Evolutionary conservation across 305 asterid species (phyloP), one percentile per base, ranked within the genome.

Genomic region (Stenogyne calaminthoides): DNA sequence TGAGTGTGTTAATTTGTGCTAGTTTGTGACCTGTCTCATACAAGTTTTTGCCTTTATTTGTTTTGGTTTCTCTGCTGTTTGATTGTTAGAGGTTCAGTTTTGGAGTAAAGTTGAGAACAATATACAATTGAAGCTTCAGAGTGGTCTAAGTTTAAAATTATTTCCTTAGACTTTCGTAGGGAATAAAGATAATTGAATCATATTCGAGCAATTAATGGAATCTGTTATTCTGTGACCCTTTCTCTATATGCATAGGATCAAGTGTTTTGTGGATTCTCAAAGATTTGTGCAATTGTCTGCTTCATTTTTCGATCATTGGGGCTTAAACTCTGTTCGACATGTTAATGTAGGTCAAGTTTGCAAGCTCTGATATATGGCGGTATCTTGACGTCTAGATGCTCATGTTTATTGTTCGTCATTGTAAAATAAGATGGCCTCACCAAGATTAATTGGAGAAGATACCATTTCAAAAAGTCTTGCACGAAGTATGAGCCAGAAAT

Each of bases 401-500:
- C 36, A 8, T 51, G 68, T 49, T 49, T 39, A 3, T 56, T 27
- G 42, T 22, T 51, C 37, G 15, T 67, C 56, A 51, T 63, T 32
- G 55, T 46, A 36, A 70, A 69, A 64, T 64, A 64, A 77, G 83
- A 86, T 83, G 90, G 67, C 76, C 74, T 80, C 86, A 27, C 84
- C 69, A 81, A 80, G 82, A 70, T 69, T 75, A 62, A 52, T 78
- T 19, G 87, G 76, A 63, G 93, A 87, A 74, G 84, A 4, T 32
- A 1, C 1, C 36, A 32, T 90, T 60, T 83, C 96, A 8, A 85
- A 86, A 67, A 90, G 85, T 25, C 85, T 94, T 27, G 91, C 83
- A 29, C 79, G 91, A 77, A 88, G 88, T 69, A 79, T 89, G 84
- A 94, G 96, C 89, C 96, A 88, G 80, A 90, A 83, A 73, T 69